Conservation (phyloP, 768 basidiomycete genomes). For the Rossbeevera mucosa region DNA sequence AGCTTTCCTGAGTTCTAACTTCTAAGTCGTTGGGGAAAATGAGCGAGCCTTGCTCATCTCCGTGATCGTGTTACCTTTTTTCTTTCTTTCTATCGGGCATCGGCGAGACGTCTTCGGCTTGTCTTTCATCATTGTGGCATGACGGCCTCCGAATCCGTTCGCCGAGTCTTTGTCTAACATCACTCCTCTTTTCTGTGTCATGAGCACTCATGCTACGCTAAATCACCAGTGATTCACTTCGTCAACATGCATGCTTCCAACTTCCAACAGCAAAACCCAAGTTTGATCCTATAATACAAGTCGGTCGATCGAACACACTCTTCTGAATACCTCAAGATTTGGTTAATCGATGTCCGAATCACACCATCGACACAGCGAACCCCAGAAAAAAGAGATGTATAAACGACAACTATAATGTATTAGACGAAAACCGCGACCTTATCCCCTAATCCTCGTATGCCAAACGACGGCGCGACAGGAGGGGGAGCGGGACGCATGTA, state of each 20-base stretch:
- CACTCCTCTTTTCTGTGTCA: background rate
- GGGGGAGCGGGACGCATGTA: conserved; percentile 19
- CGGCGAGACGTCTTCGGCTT: background rate
- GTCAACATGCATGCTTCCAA: too few species aligned
- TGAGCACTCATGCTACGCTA: too few species aligned
- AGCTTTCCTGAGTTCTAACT: background rate
- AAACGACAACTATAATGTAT: conserved; percentile 35
- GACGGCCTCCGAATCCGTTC: background rate
- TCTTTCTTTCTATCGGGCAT: background rate
- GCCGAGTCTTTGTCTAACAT: background rate
- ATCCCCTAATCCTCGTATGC: background rate
- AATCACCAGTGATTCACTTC: too few species aligned
- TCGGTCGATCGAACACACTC: background rate
- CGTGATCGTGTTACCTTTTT: background rate
- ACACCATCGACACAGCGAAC: background rate
- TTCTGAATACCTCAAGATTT: background rate
- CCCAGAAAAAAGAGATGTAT: conserved; percentile 14
- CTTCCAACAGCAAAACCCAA: too few species aligned
- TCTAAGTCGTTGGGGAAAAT: too few species aligned
- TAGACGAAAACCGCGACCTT: conserved; percentile 23
- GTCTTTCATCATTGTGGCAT: background rate
- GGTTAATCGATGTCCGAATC: background rate
- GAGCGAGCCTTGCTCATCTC: background rate
- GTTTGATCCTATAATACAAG: too few species aligned
- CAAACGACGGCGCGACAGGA: background rate